Percentiles rank a stretch among this genome's conserved stretches.
Conservation (phyloP, 192 early-diverging fungal species). For the Backusella parvicylindrica region DNA sequence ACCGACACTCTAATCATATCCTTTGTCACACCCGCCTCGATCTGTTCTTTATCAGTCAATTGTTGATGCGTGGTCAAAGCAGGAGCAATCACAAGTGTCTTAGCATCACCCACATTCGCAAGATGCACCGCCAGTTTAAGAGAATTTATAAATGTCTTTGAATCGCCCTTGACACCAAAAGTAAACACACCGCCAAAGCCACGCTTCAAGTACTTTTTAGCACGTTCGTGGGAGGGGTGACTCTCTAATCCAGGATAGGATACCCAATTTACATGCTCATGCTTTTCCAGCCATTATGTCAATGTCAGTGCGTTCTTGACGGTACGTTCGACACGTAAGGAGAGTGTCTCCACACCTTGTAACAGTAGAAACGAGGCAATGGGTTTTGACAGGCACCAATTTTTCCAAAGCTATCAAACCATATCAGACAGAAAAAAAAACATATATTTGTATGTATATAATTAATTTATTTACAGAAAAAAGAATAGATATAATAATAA, state of each 20-base stretch:
- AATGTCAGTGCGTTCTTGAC: constrained; percentile 72
- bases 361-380: constrained; percentile 79
- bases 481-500: not conserved
- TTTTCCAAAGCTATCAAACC: too few species aligned
- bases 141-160: constrained; percentile 61
- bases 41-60: constrained; percentile 75
- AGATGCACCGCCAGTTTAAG: constrained; percentile 81
- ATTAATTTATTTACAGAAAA: not conserved
- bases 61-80: constrained; percentile 85
- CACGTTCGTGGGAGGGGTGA: constrained; percentile 75
- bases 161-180: constrained; percentile 59
- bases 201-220: constrained; percentile 75
- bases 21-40: constrained; percentile 65
- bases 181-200: constrained; percentile 86
- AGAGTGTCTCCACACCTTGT: constrained; percentile 88
- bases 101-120: constrained; percentile 90
- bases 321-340: constrained; percentile 82
- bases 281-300: constrained; percentile 71
- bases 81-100: constrained; percentile 85
- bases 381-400: constrained; percentile 83
- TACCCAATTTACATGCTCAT: constrained; percentile 79
- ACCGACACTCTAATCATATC: constrained; percentile 83
- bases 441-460: too few species aligned
- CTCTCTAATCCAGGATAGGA: constrained; percentile 80
- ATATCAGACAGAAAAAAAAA: too few species aligned